phyloP scores from a whole-genome alignment of 352 stramenopile genomes.

The Pythium utonaiense region DNA sequence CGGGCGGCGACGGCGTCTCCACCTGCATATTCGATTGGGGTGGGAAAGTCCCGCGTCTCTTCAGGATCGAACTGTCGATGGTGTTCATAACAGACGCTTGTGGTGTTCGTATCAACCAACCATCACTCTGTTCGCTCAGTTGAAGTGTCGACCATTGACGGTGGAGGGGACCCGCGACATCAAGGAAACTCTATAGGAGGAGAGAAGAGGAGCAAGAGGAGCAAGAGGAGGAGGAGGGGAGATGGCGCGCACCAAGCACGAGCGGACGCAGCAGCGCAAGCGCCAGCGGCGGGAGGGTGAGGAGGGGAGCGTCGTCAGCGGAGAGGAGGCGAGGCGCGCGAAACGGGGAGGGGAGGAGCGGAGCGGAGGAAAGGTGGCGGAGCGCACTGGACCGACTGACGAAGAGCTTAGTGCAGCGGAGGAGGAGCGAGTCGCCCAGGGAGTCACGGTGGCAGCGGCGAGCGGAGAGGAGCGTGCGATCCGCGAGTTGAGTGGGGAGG shows the following conservation, averaged over 20 bases:
- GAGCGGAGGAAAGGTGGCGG: too few species aligned
- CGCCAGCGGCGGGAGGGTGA: background rate
- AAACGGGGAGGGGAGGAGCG: too few species aligned
- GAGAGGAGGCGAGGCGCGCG: too few species aligned
- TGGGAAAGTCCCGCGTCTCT: slow-evolving; percentile 3
- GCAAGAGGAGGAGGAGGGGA: background rate
- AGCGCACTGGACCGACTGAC: too few species aligned
- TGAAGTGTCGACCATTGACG: background rate
- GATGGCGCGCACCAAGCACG: slow-evolving; percentile 21
- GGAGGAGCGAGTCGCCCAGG: too few species aligned
- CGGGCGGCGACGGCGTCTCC: background rate
- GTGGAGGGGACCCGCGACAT: background rate
- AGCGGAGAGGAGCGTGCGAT: too few species aligned
- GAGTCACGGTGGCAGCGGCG: too few species aligned
- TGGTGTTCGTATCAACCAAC: background rate
- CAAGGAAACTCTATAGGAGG: background rate
- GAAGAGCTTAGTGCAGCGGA: too few species aligned
- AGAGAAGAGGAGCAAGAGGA: background rate
- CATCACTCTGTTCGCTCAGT: background rate
- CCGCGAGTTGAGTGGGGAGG: too few species aligned
- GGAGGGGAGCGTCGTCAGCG: background rate
- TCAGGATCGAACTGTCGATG: background rate
- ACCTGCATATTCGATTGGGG: slow-evolving; percentile 15
- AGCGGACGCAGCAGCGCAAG: slow-evolving; percentile 10
- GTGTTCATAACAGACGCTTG: background rate